A percentile compares a stretch with the other conserved stretches of the same genome.
Evolutionary conservation across 2,329 filamentous ascomycete genomes (phyloP).

Genomic region (Colletotrichum brevisporum): DNA sequence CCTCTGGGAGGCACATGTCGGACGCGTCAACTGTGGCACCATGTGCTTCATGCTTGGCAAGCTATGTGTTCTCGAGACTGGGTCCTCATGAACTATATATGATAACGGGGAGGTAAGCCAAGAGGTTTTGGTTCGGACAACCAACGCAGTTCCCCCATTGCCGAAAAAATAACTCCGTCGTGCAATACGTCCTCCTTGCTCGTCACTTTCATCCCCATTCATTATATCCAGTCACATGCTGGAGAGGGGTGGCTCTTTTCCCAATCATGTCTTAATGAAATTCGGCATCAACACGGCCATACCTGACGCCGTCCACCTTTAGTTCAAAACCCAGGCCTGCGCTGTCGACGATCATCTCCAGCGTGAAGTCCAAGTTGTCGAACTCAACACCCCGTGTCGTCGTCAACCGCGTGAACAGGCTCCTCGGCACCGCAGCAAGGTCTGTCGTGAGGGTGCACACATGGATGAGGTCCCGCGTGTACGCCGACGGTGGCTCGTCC

Average conservation of each 20-base stretch:
- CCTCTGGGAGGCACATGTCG: slow-evolving; percentile 1
- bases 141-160: slow-evolving; percentile 4
- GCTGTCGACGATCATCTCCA: slow-evolving; percentile 87
- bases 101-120: slow-evolving; percentile 10
- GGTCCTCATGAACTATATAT: slow-evolving; percentile 26
- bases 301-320: slow-evolving; percentile 82
- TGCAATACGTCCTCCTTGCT: slow-evolving; percentile 9
- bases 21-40: slow-evolving; percentile 34
- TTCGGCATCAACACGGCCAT: slow-evolving; percentile 83
- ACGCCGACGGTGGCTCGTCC: slow-evolving; percentile 74
- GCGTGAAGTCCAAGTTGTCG: slow-evolving; percentile 84
- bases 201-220: background rate
- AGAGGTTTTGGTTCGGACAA: background rate
- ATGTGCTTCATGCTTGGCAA: slow-evolving; percentile 17
- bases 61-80: slow-evolving; percentile 29
- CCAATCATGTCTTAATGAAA: slow-evolving; percentile 70
- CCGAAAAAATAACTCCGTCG: slow-evolving; percentile 14
- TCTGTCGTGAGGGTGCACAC: slow-evolving; percentile 88
- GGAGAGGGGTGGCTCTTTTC: background rate
- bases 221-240: slow-evolving; percentile 4
- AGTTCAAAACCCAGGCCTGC: slow-evolving; percentile 83
- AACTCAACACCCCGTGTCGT: slow-evolving; percentile 86
- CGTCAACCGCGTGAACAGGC: slow-evolving; percentile 80
- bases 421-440: slow-evolving; percentile 80
- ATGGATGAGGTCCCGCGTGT: slow-evolving; percentile 74